phyloP scores from a whole-genome alignment of 768 basidiomycete species.

The Podaxis mareebaensis region DNA sequence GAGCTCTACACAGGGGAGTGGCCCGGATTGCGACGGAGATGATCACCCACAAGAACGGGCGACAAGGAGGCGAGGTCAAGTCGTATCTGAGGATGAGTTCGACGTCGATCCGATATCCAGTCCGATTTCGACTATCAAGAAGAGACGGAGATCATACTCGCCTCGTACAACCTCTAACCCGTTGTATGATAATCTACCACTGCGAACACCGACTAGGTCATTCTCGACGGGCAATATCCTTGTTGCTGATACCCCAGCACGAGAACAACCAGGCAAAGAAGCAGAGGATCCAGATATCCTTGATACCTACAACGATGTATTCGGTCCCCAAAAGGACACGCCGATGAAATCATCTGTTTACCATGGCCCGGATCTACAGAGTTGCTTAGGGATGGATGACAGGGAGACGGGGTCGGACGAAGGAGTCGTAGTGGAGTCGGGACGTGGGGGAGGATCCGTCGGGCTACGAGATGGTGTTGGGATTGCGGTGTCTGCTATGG shows the following conservation, averaged over 20 bases:
- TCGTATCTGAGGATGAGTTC: slow-evolving; percentile 21
- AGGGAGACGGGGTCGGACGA: neutral
- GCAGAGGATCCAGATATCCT: neutral
- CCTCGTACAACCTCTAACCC: neutral
- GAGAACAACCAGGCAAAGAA: neutral
- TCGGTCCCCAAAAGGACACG: neutral
- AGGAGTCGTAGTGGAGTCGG: neutral
- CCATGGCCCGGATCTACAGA: slow-evolving; percentile 16
- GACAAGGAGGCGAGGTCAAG: neutral
- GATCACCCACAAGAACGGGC: neutral
- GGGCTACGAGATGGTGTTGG: neutral
- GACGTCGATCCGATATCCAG: slow-evolving; percentile 30
- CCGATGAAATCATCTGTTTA: neutral
- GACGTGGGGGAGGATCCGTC: too few relatives aligned
- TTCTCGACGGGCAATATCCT: slow-evolving; percentile 11
- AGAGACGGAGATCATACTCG: slow-evolving; percentile 12
- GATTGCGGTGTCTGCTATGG: too few relatives aligned
- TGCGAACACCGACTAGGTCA: slow-evolving; percentile 9
- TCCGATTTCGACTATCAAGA: slow-evolving; percentile 27
- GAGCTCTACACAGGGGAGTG: slow-evolving; percentile 9
- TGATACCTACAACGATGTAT: neutral
- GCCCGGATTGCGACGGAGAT: neutral
- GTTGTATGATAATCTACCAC: neutral
- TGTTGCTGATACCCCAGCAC: slow-evolving; percentile 9
- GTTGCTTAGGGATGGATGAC: slow-evolving; percentile 9